These are phyloP conservation scores for Cryptosporidium baileyi DNA, from an alignment of 169 alveolate genomes.

Conservation along the genomic window DNA sequence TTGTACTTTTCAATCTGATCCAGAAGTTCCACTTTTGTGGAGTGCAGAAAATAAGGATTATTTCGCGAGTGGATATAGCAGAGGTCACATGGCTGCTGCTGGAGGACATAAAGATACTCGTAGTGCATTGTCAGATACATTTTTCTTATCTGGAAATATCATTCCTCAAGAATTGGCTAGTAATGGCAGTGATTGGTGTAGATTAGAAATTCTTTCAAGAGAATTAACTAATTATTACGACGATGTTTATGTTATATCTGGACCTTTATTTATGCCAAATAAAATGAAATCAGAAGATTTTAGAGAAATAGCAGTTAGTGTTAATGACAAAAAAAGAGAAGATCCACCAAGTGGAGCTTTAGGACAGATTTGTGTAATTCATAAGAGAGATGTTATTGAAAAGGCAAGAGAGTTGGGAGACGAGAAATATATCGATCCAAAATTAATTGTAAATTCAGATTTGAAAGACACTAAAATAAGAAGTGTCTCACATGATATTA, in stretches of 20 bases:
- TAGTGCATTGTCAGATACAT: constrained; percentile 57
- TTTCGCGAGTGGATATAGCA: constrained; percentile 64
- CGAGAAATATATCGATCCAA: constrained; percentile 25
- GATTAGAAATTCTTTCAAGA: constrained; percentile 54
- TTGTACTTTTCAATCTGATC: constrained; percentile 44
- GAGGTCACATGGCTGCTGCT: constrained; percentile 71
- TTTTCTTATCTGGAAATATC: constrained; percentile 66
- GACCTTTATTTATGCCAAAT: constrained; percentile 67
- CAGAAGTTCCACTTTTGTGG: constrained; percentile 68
- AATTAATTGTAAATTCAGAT: constrained; percentile 21
- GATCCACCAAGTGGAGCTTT: constrained; percentile 54
- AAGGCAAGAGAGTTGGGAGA: constrained; percentile 64
- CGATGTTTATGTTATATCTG: constrained; percentile 72
- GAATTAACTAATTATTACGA: constrained; percentile 39
- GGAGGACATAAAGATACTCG: constrained; percentile 67
- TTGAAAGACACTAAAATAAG: constrained; percentile 1
- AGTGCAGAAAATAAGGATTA: constrained; percentile 72
- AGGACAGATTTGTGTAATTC: constrained; percentile 60
- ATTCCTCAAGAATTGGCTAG: constrained; percentile 68
- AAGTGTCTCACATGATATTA: constrained; percentile 35
- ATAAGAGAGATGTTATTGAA: constrained; percentile 8
- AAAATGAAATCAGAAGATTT: constrained; percentile 34
- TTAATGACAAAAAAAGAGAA: neutral
- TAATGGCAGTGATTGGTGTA: constrained; percentile 72
- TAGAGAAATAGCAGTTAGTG: neutral